Evolutionary conservation across 495 filamentous ascomycete genomes (phyloP).

Genomic region (Penicillium cosmopolitanum): DNA sequence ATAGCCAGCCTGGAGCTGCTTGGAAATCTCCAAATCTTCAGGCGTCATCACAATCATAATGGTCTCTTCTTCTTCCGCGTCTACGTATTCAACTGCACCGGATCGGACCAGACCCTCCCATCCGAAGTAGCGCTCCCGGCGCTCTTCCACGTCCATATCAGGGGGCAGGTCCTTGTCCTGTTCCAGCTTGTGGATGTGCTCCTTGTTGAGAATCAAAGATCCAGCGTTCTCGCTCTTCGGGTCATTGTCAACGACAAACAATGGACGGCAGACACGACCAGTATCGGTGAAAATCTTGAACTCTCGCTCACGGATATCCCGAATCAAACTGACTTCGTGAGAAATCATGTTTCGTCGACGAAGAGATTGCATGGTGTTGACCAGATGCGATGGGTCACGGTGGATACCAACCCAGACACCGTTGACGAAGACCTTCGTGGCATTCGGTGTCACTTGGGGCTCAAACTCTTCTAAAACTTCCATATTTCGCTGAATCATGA

Average conservation of each 20-base stretch:
- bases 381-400: conserved; percentile 77
- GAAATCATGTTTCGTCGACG: conserved; percentile 77
- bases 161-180: conserved; percentile 65
- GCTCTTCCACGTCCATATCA: conserved; percentile 58
- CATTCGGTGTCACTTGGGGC: conserved; percentile 81
- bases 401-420: conserved; percentile 95
- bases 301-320: conserved; percentile 94
- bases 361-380: conserved; percentile 73
- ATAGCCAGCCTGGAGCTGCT: conserved; percentile 68
- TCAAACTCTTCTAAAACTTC: conserved; percentile 97
- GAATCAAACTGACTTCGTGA: conserved; percentile 87
- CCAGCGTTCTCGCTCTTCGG: conserved; percentile 70
- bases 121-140: conserved; percentile 70
- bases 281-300: conserved; percentile 99
- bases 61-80: conserved; percentile 97
- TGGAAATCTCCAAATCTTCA: conserved; percentile 80
- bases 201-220: conserved; percentile 78
- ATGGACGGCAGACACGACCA: conserved; percentile 87
- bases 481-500: conserved; percentile 93
- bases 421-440: conserved; percentile 97
- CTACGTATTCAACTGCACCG: conserved; percentile 90
- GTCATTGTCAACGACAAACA: conserved; percentile 87
- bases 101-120: conserved; percentile 82
- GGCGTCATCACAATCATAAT: conserved; percentile 99
- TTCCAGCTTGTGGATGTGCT: conserved; percentile 72